phyloP scores from a whole-genome alignment of 1,284 basidiomycete species.

The Peniophora sp. region DNA sequence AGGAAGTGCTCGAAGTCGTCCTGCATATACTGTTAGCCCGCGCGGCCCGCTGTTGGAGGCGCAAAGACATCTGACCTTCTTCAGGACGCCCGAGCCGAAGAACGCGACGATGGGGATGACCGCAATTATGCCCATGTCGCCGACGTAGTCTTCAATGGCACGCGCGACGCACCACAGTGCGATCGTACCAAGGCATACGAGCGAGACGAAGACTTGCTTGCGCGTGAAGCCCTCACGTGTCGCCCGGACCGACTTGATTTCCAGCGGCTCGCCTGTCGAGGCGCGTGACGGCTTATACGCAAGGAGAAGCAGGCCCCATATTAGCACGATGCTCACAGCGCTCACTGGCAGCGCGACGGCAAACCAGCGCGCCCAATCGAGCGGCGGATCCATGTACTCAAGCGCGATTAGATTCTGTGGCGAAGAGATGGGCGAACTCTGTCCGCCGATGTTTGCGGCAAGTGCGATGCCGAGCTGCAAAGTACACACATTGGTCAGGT shows the following conservation, averaged over 20 bases:
- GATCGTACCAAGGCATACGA: slow-evolving; percentile 86
- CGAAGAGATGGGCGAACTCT: slow-evolving; percentile 90
- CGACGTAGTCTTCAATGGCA: slow-evolving; percentile 70
- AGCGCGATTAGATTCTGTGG: slow-evolving; percentile 97
- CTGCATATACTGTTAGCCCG: slow-evolving; percentile 29
- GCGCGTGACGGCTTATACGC: slow-evolving; percentile 70
- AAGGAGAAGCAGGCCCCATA: slow-evolving; percentile 86
- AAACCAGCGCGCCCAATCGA: slow-evolving; percentile 95
- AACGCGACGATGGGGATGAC: slow-evolving; percentile 91
- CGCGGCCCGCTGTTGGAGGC: background rate
- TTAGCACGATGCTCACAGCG: slow-evolving; percentile 74
- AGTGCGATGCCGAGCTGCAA: slow-evolving; percentile 88
- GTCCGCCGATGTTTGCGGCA: slow-evolving; percentile 97
- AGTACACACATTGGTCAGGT: background rate
- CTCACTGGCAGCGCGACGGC: slow-evolving; percentile 91
- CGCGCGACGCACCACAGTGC: slow-evolving; percentile 89
- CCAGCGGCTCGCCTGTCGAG: slow-evolving; percentile 71
- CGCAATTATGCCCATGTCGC: slow-evolving; percentile 98
- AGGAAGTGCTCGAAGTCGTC: slow-evolving; percentile 93
- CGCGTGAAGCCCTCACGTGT: slow-evolving; percentile 73
- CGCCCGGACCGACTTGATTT: slow-evolving; percentile 78
- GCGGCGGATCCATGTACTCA: slow-evolving; percentile 76
- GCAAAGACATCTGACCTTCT: slow-evolving; percentile 63
- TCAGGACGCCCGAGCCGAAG: slow-evolving; percentile 90
- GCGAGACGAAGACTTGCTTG: slow-evolving; percentile 89